Evolutionary conservation across 1,139 yeast genomes (phyloP).

Genomic region (Pichia sp.): DNA sequence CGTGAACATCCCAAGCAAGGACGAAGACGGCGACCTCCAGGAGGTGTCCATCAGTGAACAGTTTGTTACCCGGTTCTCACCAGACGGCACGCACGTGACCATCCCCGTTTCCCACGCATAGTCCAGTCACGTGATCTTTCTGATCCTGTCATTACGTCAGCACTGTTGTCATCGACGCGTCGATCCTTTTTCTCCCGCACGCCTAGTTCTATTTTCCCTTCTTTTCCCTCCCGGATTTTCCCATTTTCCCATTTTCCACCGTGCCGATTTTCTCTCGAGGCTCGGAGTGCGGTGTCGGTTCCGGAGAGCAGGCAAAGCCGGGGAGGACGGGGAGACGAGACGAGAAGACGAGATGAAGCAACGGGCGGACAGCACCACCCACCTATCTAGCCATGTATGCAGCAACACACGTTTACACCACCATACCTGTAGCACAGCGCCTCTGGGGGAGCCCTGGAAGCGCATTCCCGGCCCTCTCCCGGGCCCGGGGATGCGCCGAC

Average conservation of each 20-base stretch:
- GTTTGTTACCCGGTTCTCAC: constrained; percentile 54
- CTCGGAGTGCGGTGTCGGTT: constrained; percentile 11
- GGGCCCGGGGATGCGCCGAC: not conserved
- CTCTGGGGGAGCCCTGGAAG: no score
- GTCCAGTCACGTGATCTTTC: not conserved
- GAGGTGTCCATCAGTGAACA: constrained; percentile 89
- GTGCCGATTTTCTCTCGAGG: not conserved
- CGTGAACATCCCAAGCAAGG: constrained; percentile 72
- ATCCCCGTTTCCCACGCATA: constrained; percentile 38
- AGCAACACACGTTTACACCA: no score
- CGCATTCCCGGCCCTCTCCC: no score
- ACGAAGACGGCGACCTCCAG: constrained; percentile 51
- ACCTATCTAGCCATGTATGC: no score
- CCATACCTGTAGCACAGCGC: no score
- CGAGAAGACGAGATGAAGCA: no score
- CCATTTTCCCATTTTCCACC: not conserved
- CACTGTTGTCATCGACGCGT: constrained; percentile 43
- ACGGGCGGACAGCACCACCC: no score
- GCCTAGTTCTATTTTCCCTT: not conserved
- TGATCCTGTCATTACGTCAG: not conserved
- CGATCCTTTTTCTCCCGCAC: not conserved
- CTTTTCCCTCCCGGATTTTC: not conserved
- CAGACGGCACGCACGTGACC: constrained; percentile 42
- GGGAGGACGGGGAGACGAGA: no score
- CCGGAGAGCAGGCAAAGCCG: not conserved